A percentile compares a stretch with the other conserved stretches of the same genome.
These are phyloP conservation scores for Pestalotiopsis sp. DNA, from an alignment of 2,329 filamentous ascomycete species.

Conservation along the genomic window DNA sequence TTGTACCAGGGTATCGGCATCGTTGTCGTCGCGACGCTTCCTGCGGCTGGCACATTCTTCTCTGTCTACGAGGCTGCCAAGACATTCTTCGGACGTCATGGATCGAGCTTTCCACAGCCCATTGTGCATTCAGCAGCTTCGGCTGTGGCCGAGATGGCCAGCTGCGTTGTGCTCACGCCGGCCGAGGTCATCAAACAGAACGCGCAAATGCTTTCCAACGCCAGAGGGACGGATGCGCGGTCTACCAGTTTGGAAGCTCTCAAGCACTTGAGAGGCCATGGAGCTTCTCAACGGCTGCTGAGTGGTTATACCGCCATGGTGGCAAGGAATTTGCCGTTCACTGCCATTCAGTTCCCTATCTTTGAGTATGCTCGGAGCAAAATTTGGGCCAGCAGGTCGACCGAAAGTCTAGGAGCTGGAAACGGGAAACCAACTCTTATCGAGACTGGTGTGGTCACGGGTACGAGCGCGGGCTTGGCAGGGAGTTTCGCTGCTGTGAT, in stretches of 20 bases:
- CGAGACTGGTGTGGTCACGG: conserved; percentile 74
- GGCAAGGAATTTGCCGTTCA: conserved; percentile 84
- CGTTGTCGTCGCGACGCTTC: conserved; percentile 83
- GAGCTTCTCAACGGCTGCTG: conserved; percentile 61
- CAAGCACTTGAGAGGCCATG: conserved; percentile 52
- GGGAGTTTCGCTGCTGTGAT: conserved; percentile 76
- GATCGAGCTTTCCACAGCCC: conserved; percentile 64
- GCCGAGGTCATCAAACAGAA: conserved; percentile 94
- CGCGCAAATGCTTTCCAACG: conserved; percentile 72
- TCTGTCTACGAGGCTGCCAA: conserved; percentile 85
- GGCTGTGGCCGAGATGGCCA: conserved; percentile 77
- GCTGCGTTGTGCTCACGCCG: conserved; percentile 84
- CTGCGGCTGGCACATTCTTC: conserved; percentile 83
- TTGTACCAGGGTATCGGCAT: conserved; percentile 88
- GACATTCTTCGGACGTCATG: conserved; percentile 55
- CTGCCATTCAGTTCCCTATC: conserved; percentile 84
- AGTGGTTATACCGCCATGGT: conserved; percentile 80
- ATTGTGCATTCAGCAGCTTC: conserved; percentile 76
- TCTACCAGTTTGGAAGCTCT: conserved; percentile 54
- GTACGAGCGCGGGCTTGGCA: conserved; percentile 71
- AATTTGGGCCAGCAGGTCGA: conserved; percentile 42
- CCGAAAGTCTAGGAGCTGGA: conserved; percentile 10
- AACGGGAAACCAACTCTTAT: conserved; percentile 43
- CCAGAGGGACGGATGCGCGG: conserved; percentile 19
- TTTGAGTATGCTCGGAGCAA: conserved; percentile 74